Evolutionary conservation across 1,284 basidiomycete species (phyloP).

Genomic region (Rhizopogon hawkerae): DNA sequence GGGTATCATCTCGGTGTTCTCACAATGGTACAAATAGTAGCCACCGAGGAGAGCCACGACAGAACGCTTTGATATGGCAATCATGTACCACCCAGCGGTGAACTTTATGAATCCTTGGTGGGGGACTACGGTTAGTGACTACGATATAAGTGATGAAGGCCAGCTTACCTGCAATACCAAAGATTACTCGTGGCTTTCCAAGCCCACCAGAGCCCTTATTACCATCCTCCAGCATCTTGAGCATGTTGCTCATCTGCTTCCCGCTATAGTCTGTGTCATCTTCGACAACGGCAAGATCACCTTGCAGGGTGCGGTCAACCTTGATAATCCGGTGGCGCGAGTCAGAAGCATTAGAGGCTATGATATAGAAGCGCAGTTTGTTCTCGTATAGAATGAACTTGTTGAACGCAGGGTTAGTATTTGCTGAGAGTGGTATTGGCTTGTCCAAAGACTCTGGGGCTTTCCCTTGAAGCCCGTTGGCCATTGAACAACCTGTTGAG

Average conservation of each 20-base stretch:
- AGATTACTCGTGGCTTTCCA: conserved; percentile 75
- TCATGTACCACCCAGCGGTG: conserved; percentile 88
- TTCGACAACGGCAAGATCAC: conserved; percentile 70
- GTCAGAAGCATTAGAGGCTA: conserved; percentile 79
- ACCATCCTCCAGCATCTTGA: conserved; percentile 93
- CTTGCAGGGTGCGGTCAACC: conserved; percentile 77
- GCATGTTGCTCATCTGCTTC: conserved; percentile 80
- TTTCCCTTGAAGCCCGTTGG: neutral
- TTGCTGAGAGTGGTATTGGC: neutral
- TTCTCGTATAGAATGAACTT: conserved; percentile 92
- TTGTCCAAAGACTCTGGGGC: neutral
- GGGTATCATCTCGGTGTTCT: conserved; percentile 81
- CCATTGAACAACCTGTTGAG: neutral
- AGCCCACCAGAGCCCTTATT: conserved; percentile 85
- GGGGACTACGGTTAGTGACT: neutral
- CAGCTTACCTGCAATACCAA: conserved; percentile 62
- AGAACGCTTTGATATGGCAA: conserved; percentile 83
- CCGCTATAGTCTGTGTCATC: conserved; percentile 84
- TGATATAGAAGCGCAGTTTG: conserved; percentile 77
- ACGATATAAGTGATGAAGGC: neutral
- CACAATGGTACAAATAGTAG: conserved; percentile 97
- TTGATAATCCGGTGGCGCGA: conserved; percentile 85
- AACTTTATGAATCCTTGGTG: conserved; percentile 77
- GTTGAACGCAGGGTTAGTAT: conserved; percentile 47
- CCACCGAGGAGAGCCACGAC: conserved; percentile 93